Percentiles rank a stretch among this genome's conserved stretches.
These are phyloP conservation scores for Sinapis alba DNA, from an alignment of 441 rosid species.

Conservation along the genomic window DNA sequence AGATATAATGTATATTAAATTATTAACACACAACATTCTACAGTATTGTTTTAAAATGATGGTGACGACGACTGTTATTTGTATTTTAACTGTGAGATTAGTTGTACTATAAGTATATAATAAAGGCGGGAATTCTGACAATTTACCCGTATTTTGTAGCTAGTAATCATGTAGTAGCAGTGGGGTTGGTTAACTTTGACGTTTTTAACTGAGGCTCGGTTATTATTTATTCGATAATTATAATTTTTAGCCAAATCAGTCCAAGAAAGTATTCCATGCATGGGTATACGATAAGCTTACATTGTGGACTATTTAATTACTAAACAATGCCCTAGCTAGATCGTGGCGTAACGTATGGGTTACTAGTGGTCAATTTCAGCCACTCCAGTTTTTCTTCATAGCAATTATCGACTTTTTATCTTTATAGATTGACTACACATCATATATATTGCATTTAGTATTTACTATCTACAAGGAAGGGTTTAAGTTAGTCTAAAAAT, in stretches of 20 bases:
- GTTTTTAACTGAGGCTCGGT: neutral
- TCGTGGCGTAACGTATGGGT: constrained; percentile 22
- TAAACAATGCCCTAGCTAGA: neutral
- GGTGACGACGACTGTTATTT: neutral
- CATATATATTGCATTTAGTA: neutral
- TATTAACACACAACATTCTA: neutral
- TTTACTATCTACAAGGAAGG: neutral
- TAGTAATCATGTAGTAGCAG: neutral
- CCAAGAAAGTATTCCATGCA: neutral
- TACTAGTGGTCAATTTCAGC: neutral
- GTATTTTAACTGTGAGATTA: neutral
- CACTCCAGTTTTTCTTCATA: neutral
- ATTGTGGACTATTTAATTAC: constrained; percentile 1
- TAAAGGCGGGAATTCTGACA: neutral
- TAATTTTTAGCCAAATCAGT: constrained; percentile 6
- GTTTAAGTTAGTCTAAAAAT: neutral
- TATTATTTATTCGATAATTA: neutral
- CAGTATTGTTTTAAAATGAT: neutral
- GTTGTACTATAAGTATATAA: neutral
- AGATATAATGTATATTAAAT: neutral
- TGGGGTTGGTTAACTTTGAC: neutral
- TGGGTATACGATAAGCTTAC: neutral
- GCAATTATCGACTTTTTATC: neutral
- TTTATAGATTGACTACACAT: neutral
- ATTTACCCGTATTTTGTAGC: neutral